phyloP scores from a whole-genome alignment of 2,329 filamentous ascomycete species.

The Talaromyces islandicus region DNA sequence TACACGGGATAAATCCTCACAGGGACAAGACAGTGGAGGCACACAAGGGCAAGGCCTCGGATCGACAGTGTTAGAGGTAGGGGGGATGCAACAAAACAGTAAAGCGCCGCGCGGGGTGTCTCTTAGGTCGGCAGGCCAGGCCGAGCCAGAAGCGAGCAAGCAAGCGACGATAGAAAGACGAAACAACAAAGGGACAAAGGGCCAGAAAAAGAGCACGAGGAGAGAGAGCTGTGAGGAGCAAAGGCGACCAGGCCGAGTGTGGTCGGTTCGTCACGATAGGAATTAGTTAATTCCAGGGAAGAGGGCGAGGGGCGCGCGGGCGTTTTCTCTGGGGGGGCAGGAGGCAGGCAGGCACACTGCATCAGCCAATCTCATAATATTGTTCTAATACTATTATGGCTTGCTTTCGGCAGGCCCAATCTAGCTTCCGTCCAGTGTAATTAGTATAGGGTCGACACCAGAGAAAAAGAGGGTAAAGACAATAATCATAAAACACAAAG shows the following conservation, averaged over 20 bases:
- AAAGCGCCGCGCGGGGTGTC: neutral
- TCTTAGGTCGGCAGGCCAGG: neutral
- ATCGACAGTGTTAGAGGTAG: neutral
- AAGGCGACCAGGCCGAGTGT: neutral
- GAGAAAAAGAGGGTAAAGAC: neutral
- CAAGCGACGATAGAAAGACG: neutral
- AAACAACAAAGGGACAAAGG: neutral
- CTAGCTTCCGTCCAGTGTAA: neutral
- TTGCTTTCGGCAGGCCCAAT: neutral
- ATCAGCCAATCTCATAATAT: neutral
- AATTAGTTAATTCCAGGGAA: neutral
- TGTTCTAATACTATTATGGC: neutral
- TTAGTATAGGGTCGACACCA: neutral
- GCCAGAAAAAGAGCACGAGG: neutral
- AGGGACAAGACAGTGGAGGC: neutral
- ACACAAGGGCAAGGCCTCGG: neutral
- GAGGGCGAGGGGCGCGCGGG: neutral
- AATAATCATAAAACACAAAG: neutral
- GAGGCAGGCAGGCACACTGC: neutral
- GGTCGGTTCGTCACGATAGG: neutral
- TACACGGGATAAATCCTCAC: neutral
- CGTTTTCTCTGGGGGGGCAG: neutral
- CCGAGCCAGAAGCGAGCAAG: neutral
- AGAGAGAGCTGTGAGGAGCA: neutral
- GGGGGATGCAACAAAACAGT: conserved; percentile 3